Percentiles rank a stretch among this genome's conserved stretches.
Evolutionary conservation across 768 basidiomycete genomes (phyloP).

Genomic region (Pleurotus tuoliensis): DNA sequence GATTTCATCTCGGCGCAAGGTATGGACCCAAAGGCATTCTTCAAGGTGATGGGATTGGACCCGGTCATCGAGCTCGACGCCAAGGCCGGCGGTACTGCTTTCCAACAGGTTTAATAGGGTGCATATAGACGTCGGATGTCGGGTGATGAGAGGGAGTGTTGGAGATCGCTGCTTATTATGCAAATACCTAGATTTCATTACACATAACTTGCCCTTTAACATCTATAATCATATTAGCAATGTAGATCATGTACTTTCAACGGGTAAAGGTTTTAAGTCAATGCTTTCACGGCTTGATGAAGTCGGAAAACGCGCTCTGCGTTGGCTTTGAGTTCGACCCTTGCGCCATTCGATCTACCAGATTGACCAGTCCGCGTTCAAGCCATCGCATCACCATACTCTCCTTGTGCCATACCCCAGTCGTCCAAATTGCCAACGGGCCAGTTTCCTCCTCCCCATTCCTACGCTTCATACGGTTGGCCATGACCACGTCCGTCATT

Average conservation of each 20-base stretch:
- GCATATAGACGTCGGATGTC: too few species aligned
- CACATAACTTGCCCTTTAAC: too few species aligned
- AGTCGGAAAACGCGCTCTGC: too few species aligned
- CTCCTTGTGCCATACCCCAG: conserved; percentile 66
- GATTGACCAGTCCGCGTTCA: conserved; percentile 46
- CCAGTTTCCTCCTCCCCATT: conserved; percentile 22
- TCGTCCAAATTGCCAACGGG: conserved; percentile 69
- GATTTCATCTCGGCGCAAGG: conserved; percentile 57
- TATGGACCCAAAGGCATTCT: conserved; percentile 78
- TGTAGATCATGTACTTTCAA: too few species aligned
- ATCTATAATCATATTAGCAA: too few species aligned
- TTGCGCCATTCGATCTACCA: not conserved
- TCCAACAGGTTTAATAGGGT: conserved; percentile 13
- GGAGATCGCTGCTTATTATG: too few species aligned
- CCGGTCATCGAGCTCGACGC: conserved; percentile 54
- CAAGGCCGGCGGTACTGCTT: conserved; percentile 56
- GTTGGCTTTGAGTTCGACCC: not conserved
- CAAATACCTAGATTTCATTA: too few species aligned
- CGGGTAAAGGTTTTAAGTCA: too few species aligned
- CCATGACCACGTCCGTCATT: conserved; percentile 88
- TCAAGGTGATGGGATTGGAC: conserved; percentile 67
- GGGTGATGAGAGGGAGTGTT: too few species aligned
- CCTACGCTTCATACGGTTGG: conserved; percentile 59
- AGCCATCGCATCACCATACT: conserved; percentile 56
- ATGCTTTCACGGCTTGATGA: too few species aligned